Conservation (phyloP, 169 alveolate species). For the Cryptosporidium felis region DNA sequence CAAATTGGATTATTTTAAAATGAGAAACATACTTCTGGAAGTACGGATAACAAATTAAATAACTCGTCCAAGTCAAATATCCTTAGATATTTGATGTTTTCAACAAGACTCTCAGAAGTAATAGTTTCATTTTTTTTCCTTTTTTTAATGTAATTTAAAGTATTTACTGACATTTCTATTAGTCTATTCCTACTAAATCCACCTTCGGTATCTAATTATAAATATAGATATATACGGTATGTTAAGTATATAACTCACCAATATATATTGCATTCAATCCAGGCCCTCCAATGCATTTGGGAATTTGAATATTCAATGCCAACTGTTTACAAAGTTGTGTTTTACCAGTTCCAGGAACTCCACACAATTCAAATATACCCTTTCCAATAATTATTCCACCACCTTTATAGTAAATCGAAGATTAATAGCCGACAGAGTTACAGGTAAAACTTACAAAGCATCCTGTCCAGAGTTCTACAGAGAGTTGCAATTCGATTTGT, state of each 20-base stretch:
- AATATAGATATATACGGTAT: background rate
- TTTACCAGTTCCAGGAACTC: conserved; percentile 65
- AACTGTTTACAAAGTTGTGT: conserved; percentile 33
- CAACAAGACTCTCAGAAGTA: background rate
- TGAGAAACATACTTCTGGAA: conserved; percentile 26
- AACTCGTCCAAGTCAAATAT: conserved; percentile 51
- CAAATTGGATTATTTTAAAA: background rate
- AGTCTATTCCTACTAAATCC: conserved; percentile 33
- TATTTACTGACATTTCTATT: conserved; percentile 27
- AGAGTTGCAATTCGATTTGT: conserved; percentile 60
- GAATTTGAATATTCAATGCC: conserved; percentile 63
- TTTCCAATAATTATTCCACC: conserved; percentile 66
- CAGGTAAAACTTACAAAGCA: conserved; percentile 33
- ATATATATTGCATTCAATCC: conserved; percentile 55
- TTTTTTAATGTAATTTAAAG: background rate
- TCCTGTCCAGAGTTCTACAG: conserved; percentile 10
- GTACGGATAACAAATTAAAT: background rate
- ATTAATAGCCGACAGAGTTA: background rate
- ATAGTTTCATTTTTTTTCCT: background rate
- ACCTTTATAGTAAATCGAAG: conserved; percentile 6
- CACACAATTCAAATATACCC: conserved; percentile 64
- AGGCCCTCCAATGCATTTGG: conserved; percentile 64
- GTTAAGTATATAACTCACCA: conserved; percentile 3
- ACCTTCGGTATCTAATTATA: conserved; percentile 53
- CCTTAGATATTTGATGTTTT: conserved; percentile 21